These are phyloP conservation scores for Phytopythium mirpurense DNA, from an alignment of 352 stramenopile genomes.

Conservation along the genomic window DNA sequence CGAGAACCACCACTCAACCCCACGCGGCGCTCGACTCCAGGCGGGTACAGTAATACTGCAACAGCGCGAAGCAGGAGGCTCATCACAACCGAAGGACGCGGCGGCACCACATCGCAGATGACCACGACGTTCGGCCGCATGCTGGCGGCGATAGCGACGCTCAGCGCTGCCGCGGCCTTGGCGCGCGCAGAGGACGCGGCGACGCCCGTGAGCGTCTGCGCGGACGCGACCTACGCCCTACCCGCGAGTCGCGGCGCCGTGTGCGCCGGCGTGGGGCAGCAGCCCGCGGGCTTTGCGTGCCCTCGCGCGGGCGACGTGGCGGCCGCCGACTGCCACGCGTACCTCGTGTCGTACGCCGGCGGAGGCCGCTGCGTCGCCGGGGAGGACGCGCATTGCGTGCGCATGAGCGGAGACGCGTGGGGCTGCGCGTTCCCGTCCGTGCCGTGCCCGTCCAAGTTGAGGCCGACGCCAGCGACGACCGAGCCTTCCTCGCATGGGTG, in stretches of 20 bases:
- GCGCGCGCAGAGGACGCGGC: constrained; percentile 1
- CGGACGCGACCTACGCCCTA: constrained; percentile 34
- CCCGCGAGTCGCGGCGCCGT: constrained; percentile 18
- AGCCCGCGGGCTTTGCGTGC: constrained; percentile 22
- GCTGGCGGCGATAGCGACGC: neutral
- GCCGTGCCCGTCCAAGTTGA: constrained; percentile 7
- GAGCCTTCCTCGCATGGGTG: constrained; percentile 13
- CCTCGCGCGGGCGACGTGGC: constrained; percentile 23
- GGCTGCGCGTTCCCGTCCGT: constrained; percentile 37
- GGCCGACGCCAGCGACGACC: constrained; percentile 4
- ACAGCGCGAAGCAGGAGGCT: too few relatives aligned
- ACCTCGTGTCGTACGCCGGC: constrained; percentile 23
- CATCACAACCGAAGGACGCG: too few relatives aligned
- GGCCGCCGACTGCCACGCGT: constrained; percentile 23
- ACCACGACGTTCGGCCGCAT: neutral
- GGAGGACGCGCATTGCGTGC: constrained; percentile 31
- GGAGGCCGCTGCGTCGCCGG: constrained; percentile 18
- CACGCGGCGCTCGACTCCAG: too few relatives aligned
- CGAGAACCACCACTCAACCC: too few relatives aligned
- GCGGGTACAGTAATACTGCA: too few relatives aligned
- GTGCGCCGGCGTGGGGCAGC: constrained; percentile 21
- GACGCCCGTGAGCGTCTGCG: constrained; percentile 27
- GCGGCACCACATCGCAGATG: too few relatives aligned
- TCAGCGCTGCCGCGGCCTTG: neutral
- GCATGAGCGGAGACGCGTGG: constrained; percentile 23